Evolutionary conservation across 495 filamentous ascomycete genomes (phyloP).

Genomic region (Wilcoxina mikolae): DNA sequence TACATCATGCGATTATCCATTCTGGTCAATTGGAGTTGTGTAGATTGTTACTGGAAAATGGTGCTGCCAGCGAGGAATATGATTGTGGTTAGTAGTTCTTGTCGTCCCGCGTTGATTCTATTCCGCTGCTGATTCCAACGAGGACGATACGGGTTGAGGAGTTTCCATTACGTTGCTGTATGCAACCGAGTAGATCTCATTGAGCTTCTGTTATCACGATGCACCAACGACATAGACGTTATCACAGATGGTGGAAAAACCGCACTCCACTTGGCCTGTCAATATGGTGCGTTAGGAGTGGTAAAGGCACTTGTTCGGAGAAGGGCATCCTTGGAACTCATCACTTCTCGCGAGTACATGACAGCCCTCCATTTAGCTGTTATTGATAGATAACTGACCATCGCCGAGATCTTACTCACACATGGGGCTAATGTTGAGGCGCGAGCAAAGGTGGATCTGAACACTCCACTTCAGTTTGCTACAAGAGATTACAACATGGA

Average conservation of each 20-base stretch:
- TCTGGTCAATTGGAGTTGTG: background rate
- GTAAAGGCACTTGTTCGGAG: background rate
- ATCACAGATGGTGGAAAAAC: background rate
- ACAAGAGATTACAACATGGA: background rate
- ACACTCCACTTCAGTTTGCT: background rate
- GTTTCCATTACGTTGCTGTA: background rate
- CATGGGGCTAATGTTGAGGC: background rate
- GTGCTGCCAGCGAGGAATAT: background rate
- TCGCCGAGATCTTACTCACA: background rate
- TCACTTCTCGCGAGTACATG: no score
- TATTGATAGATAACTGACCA: background rate
- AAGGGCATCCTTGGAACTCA: no score
- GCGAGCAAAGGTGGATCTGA: background rate
- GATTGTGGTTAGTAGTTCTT: background rate
- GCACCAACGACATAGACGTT: background rate
- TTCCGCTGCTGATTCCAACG: background rate
- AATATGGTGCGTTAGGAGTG: background rate
- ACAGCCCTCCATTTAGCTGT: background rate
- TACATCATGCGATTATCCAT: background rate
- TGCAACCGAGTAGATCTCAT: background rate
- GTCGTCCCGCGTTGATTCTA: no score
- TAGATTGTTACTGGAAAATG: background rate
- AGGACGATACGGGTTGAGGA: background rate
- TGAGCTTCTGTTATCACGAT: background rate
- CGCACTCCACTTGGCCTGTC: background rate